Base-by-base conservation (phyloP, 768 basidiomycete species). In the Suillus variegatus region DNA sequence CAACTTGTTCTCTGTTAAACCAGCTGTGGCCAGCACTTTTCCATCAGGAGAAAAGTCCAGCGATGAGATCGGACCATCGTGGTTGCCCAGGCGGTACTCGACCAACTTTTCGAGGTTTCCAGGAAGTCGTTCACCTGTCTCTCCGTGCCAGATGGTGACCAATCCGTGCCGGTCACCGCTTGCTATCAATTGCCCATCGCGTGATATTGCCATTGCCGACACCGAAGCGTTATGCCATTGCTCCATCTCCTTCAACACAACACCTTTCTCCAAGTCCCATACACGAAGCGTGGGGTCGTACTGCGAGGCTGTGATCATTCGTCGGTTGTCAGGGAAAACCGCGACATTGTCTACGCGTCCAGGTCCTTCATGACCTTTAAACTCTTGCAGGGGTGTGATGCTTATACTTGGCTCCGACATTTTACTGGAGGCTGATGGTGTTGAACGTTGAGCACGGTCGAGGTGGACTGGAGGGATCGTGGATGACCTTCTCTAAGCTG, bases 81-180 rank as follows among this genome's bases (percentile, higher is more conserved):
- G 20, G 20, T 44, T 32, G 32, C 32, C 32, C 6, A 32, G 32
- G 32, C 6, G 32, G 43, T 44, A 43, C 16, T 18, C 18, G 6
- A 41, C 40, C 4, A 14, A 41, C 18, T 44, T 10, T 47, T n/a
- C 20, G 12, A 22, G 5, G n/a, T 12, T n/a, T 47, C 5, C 0
- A 22, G 12, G 5, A n/a, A 49, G n/a, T 3, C 0, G 8, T 22
- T 28, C 49, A 16, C 49, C 49, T 3, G 49, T 51, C 28, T 51
- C 25, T 51, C 49, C 49, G 8, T 28, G 2, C 49, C 49, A 51
- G 14, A 1, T 0, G 49, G 2, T 16, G 25, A 51, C 3, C 14
- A 2, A 3, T 28, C 49, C 49, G 1, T 4, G 3, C 1, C 0
- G 0, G 8, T 51, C 49, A 16, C 25, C 3, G 14, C 51, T 52